These are phyloP conservation scores for Epichloe baconii DNA, from an alignment of 2,329 filamentous ascomycete genomes.

Conservation along the genomic window DNA sequence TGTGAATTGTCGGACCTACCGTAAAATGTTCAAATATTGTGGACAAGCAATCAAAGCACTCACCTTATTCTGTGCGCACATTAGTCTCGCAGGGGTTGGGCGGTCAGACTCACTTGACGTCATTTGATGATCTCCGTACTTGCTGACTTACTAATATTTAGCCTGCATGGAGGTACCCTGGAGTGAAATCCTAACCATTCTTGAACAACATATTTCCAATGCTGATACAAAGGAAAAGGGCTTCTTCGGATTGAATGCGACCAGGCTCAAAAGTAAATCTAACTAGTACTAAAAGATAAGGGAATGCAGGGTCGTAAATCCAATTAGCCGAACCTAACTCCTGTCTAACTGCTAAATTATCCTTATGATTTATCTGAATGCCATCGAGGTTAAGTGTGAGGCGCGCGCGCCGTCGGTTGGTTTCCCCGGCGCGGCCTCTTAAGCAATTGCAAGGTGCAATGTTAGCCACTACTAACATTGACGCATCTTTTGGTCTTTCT, in stretches of 20 bases:
- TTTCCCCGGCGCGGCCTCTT: too few relatives aligned
- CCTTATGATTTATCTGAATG: too few relatives aligned
- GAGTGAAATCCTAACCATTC: not conserved
- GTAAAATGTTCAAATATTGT: not conserved
- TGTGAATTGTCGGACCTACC: not conserved
- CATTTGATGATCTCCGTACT: not conserved
- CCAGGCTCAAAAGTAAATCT: too few relatives aligned
- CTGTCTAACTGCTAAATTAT: too few relatives aligned
- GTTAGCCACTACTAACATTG: too few relatives aligned
- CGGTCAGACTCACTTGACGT: not conserved
- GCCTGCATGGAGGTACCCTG: not conserved
- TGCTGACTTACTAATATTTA: not conserved
- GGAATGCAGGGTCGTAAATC: too few relatives aligned
- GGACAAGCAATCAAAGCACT: not conserved
- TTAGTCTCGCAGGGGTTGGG: not conserved
- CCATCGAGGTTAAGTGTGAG: too few relatives aligned
- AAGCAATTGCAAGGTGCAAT: too few relatives aligned
- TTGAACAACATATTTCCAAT: not conserved
- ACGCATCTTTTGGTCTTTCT: too few relatives aligned
- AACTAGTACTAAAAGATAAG: too few relatives aligned
- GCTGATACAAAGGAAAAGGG: fast-evolving
- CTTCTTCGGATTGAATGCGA: not conserved
- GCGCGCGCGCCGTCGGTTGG: too few relatives aligned
- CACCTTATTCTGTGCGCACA: not conserved
- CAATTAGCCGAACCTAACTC: too few relatives aligned